A percentile compares a stretch with the other conserved stretches of the same genome.
phyloP scores from a whole-genome alignment of 495 filamentous ascomycete genomes.

The Tuber brumale region DNA sequence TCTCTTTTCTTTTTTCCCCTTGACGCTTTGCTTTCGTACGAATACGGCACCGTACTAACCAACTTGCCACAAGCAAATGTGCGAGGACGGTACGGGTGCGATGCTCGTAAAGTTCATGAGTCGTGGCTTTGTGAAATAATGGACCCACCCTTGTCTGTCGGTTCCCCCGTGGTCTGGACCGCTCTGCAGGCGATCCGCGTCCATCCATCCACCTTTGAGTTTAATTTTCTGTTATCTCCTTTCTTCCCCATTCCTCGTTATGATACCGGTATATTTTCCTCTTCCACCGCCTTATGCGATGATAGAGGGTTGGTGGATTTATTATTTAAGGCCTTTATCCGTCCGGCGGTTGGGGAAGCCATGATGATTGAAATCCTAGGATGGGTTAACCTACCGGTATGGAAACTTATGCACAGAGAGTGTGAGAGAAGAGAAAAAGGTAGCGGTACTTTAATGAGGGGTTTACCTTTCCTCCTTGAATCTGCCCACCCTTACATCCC shows the following conservation, averaged over 20 bases:
- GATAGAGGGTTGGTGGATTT: not conserved
- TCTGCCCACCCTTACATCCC: not conserved
- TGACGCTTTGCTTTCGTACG: not conserved
- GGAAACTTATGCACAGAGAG: not conserved
- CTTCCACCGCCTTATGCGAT: not conserved
- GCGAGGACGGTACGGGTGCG: too few relatives aligned
- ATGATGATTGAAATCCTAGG: not conserved
- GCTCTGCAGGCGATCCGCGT: not conserved
- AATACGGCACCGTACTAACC: too few relatives aligned
- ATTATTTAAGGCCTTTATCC: constrained; percentile 2
- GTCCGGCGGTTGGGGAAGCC: not conserved
- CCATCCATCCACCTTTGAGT: not conserved
- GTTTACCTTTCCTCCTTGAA: constrained; percentile 3
- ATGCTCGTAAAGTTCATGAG: not conserved
- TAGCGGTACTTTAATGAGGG: not conserved
- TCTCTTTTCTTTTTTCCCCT: not conserved
- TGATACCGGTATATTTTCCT: not conserved
- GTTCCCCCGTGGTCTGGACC: constrained; percentile 1
- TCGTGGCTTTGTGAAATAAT: not conserved
- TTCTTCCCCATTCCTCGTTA: not conserved
- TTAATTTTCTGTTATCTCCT: not conserved
- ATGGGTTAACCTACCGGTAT: not conserved
- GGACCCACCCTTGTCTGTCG: not conserved
- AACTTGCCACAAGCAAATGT: not conserved
- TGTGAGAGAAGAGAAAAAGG: not conserved